phyloP scores from a whole-genome alignment of 2,329 filamentous ascomycete genomes.

The Verticillium longisporum region DNA sequence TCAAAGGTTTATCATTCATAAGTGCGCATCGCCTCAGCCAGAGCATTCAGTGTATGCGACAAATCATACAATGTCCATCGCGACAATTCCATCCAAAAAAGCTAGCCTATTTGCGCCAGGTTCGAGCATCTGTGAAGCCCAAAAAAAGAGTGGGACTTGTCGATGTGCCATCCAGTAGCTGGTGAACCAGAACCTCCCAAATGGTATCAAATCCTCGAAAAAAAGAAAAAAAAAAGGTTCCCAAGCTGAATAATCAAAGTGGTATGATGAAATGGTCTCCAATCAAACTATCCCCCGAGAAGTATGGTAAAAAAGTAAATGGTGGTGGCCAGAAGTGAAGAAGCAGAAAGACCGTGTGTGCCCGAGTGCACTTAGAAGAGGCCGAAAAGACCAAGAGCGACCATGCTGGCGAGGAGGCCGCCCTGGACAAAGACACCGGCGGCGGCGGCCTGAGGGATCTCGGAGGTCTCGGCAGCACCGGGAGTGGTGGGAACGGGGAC shows the following conservation, averaged over 20 bases:
- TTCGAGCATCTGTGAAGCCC: not conserved
- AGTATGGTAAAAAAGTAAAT: constrained; percentile 9
- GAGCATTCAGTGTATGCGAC: not conserved
- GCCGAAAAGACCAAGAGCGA: constrained; percentile 32
- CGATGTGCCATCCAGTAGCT: not conserved
- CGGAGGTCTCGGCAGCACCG: constrained; percentile 15
- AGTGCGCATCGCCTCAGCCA: not conserved
- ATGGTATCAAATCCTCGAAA: not conserved
- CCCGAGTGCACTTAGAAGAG: constrained; percentile 20
- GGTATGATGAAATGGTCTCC: constrained; percentile 7
- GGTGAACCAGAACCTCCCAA: not conserved
- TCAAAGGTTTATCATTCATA: not conserved
- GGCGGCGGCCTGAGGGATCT: constrained; percentile 14
- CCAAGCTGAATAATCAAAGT: not conserved
- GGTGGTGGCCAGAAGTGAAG: constrained; percentile 6
- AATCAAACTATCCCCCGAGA: constrained; percentile 18
- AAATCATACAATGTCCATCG: not conserved
- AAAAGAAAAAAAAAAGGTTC: not conserved
- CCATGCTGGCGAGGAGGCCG: constrained; percentile 29
- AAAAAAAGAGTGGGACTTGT: not conserved
- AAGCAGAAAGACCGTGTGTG: not conserved
- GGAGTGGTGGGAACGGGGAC: constrained; percentile 5
- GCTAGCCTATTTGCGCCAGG: not conserved
- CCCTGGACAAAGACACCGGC: constrained; percentile 28
- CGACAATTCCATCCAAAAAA: not conserved